Evolutionary conservation across 768 basidiomycete species (phyloP), one percentile per base, ranked within the genome.

Genomic region (Suillus discolor): DNA sequence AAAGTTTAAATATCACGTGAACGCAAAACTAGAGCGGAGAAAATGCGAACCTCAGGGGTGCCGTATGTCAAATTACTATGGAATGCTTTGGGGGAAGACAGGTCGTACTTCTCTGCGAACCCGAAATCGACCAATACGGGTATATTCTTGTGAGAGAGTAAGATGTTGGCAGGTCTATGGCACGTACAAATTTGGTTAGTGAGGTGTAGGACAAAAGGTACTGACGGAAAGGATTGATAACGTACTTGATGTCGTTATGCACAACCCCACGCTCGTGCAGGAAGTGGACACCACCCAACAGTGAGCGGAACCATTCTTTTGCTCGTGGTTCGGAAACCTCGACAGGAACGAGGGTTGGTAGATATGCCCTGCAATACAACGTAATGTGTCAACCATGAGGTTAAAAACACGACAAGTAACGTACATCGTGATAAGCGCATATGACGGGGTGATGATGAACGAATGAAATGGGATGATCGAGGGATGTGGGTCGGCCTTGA

Each of bases 51-150:
- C 81, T 97, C 95, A 34, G 96, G 95, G 4, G 96, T 99, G 6
- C 96, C 97, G 73, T 93, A 93, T 1, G 92, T 87, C 55, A 94
- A 83, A 71, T 92, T 92, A 70, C 91, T 92, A 68, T 89, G 87
- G 80, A 95, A 94, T 1, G 91, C 89, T 23, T 86, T 87, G 20
- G 80, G 74, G 0, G 88, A 86, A 1, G 79, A 75, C 51, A 84
- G 71, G 68, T 93, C 89, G 73, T 96, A 96, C 69, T 87, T 87
- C 72, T 97, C 93, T 2, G 97, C 94, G 71, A 99, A 99, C 1
- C 97, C 97, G 72, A 97, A 99, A 77, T 99, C 97, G 44, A 97
- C 91, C 4, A 99, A 85, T 4, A 97, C 91, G 1, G 95, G 94
- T 1, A 95, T 80, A 71, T 90, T 89, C 68, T 89, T 83, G 63